A percentile compares a stretch with the other conserved stretches of the same genome.
Evolutionary conservation across 1,139 yeast genomes (phyloP).

Genomic region (Suhomyces terraborum): DNA sequence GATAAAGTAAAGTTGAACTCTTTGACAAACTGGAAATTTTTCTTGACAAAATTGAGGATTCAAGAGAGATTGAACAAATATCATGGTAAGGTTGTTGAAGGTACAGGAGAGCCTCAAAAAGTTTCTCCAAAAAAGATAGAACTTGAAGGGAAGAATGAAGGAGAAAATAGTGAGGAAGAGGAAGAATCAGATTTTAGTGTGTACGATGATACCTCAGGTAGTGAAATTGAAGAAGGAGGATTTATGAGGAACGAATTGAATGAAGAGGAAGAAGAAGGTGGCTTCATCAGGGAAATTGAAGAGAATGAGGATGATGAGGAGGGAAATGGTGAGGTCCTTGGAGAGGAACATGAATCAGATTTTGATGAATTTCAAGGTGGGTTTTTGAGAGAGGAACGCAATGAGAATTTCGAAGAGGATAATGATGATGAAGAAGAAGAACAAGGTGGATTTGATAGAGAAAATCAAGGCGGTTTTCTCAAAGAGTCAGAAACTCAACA

Average conservation of each 20-base stretch:
- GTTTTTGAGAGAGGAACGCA: slow-evolving; percentile 2
- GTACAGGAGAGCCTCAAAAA: no score
- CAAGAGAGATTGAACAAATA: slow-evolving; percentile 61
- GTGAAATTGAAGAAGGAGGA: slow-evolving; percentile 16
- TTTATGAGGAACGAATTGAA: no score
- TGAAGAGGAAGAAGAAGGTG: slow-evolving; percentile 7
- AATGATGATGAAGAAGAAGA: not conserved
- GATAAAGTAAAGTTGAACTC: slow-evolving; percentile 53
- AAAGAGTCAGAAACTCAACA: not conserved
- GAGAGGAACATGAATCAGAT: not conserved
- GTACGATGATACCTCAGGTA: slow-evolving; percentile 14
- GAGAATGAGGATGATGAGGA: slow-evolving; percentile 6
- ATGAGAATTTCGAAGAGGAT: not conserved
- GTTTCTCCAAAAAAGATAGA: slow-evolving; percentile 1
- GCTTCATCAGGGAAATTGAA: slow-evolving; percentile 6
- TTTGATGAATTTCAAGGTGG: slow-evolving; percentile 3
- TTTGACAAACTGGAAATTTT: slow-evolving; percentile 69
- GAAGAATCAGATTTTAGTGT: slow-evolving; percentile 14
- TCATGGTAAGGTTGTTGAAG: slow-evolving; percentile 58
- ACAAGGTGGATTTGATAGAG: no score
- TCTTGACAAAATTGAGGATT: slow-evolving; percentile 72
- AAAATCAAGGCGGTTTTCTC: no score
- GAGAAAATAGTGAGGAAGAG: not conserved
- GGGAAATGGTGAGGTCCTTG: not conserved
- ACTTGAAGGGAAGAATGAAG: not conserved